Evolutionary conservation across 148 eudicot genomes (phyloP).

Genomic region (Rhododendron ferrugineum): DNA sequence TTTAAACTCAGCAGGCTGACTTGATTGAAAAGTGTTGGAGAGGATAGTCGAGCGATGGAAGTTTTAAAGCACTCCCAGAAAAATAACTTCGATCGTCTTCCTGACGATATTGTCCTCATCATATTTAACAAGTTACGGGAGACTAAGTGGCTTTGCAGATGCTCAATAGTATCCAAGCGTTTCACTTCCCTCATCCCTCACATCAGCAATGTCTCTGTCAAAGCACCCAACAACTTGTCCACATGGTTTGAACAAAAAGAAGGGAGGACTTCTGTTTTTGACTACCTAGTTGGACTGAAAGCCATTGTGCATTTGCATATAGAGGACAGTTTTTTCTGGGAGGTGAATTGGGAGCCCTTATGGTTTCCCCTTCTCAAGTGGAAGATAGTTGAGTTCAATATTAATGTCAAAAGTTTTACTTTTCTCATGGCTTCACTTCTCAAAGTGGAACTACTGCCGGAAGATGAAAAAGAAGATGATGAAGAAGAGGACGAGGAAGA

Average conservation of each 20-base stretch:
- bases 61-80: neutral
- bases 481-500: neutral
- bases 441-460: neutral
- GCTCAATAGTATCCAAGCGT: neutral
- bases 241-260: neutral
- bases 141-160: neutral
- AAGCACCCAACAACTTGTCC: neutral
- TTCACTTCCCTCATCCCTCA: neutral
- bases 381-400: neutral
- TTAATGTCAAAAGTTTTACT: neutral
- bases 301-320: neutral
- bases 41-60: neutral
- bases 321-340: neutral
- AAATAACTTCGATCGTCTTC: neutral
- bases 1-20: neutral
- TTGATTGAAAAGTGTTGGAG: neutral
- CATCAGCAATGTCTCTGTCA: neutral
- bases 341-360: neutral
- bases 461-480: neutral
- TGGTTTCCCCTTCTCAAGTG: neutral
- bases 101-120: neutral
- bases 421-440: neutral
- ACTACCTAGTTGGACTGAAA: neutral
- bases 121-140: conserved; percentile 2
- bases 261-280: neutral